These are phyloP conservation scores for Diddensiella transvaalensis DNA, from an alignment of 805 yeast species.

Conservation along the genomic window DNA sequence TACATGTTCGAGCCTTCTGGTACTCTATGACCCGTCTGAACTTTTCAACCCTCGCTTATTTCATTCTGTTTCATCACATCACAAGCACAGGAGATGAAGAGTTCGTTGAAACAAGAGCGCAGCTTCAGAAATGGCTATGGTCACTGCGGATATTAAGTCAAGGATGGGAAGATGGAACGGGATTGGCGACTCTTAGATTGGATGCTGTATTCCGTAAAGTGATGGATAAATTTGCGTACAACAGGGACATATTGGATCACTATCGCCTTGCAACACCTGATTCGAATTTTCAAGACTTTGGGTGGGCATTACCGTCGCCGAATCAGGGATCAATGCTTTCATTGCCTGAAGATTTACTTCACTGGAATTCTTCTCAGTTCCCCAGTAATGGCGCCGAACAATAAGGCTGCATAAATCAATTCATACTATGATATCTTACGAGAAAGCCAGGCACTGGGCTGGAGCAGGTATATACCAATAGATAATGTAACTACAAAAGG, in stretches of 20 bases:
- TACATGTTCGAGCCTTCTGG: slow-evolving; percentile 37
- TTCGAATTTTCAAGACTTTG: background rate
- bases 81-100: slow-evolving; percentile 29
- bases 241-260: background rate
- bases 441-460: too few relatives aligned
- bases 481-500: too few relatives aligned
- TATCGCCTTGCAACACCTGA: background rate
- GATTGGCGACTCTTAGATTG: slow-evolving; percentile 33
- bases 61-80: slow-evolving; percentile 32
- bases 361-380: too few relatives aligned
- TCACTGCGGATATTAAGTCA: slow-evolving; percentile 31
- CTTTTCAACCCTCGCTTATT: slow-evolving; percentile 34
- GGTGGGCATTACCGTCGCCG: background rate
- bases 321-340: background rate
- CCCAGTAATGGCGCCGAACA: too few relatives aligned
- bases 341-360: too few relatives aligned
- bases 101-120: slow-evolving; percentile 24
- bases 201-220: slow-evolving; percentile 18
- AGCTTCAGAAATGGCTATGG: slow-evolving; percentile 33
- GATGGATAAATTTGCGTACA: background rate
- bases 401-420: too few relatives aligned
- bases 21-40: slow-evolving; percentile 30
- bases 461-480: too few relatives aligned
- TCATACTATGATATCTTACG: too few relatives aligned
- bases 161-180: slow-evolving; percentile 37